These are phyloP conservation scores for Xylaria sp. DNA, from an alignment of 2,329 filamentous ascomycete species.

Conservation along the genomic window DNA sequence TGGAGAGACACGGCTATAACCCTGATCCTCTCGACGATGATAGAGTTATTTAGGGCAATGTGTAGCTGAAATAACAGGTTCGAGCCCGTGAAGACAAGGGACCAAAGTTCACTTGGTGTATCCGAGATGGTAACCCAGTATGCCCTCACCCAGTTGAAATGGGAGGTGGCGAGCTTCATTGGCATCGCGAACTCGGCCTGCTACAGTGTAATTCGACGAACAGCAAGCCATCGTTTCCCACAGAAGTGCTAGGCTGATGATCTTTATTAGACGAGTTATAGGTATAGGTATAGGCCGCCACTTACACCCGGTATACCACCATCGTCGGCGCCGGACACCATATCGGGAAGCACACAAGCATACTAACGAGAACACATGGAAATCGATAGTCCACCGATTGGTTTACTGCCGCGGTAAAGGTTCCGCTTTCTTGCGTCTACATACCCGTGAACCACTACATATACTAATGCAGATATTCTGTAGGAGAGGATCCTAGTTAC, in stretches of 20 bases:
- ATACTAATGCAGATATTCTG: not conserved
- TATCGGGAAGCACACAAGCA: conserved; percentile 23
- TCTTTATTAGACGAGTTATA: conserved; percentile 25
- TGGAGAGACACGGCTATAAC: not conserved
- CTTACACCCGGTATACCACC: conserved; percentile 24
- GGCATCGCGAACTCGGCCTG: conserved; percentile 1
- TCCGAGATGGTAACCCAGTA: not conserved
- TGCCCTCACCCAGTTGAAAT: not conserved
- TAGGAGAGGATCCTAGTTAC: conserved; percentile 18
- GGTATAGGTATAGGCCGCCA: conserved; percentile 4
- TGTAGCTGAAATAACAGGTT: not conserved
- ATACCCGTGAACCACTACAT: not conserved
- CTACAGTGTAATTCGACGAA: conserved; percentile 11
- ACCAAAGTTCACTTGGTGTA: not conserved
- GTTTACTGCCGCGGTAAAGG: conserved; percentile 8
- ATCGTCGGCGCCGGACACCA: conserved; percentile 27
- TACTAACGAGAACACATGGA: conserved; percentile 7
- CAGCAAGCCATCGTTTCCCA: not conserved
- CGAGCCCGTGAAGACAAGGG: conserved; percentile 3
- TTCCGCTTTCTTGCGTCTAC: conserved; percentile 21
- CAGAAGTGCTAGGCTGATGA: not conserved
- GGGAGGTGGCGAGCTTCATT: conserved; percentile 10
- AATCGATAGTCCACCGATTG: conserved; percentile 18
- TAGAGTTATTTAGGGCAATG: not conserved
- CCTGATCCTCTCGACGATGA: not conserved